Evolutionary conservation across 2,329 filamentous ascomycete genomes (phyloP).

Genomic region (Monosporascus sp.): DNA sequence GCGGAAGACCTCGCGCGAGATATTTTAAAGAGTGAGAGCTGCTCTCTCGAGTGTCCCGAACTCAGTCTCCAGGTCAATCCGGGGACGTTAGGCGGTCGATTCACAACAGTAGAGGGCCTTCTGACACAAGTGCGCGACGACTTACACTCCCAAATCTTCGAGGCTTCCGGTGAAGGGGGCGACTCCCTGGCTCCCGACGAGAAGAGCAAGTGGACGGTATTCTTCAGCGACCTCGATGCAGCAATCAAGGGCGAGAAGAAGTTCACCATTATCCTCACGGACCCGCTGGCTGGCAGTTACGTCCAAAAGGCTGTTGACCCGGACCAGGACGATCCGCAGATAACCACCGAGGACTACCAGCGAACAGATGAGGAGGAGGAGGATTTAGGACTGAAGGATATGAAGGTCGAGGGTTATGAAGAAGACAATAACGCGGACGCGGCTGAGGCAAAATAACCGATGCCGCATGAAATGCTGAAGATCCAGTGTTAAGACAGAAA

Average conservation of each 20-base stretch:
- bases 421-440: conserved; percentile 33
- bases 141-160: conserved; percentile 81
- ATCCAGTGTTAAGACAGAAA: too few species aligned
- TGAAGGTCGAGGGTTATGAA: conserved; percentile 87
- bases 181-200: conserved; percentile 68
- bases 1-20: conserved; percentile 77
- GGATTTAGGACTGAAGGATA: conserved; percentile 82
- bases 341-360: conserved; percentile 76
- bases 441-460: not conserved
- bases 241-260: conserved; percentile 76
- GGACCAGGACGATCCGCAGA: conserved; percentile 64
- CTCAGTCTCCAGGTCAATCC: conserved; percentile 83
- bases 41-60: conserved; percentile 79
- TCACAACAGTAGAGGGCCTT: conserved; percentile 94
- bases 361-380: conserved; percentile 91
- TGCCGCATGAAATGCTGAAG: too few species aligned
- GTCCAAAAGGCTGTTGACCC: conserved; percentile 85
- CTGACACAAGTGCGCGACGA: conserved; percentile 90
- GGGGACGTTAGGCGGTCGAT: conserved; percentile 89
- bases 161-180: conserved; percentile 56
- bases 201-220: conserved; percentile 68
- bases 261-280: conserved; percentile 78
- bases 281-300: conserved; percentile 89
- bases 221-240: conserved; percentile 70
- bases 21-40: conserved; percentile 94